A percentile compares a stretch with the other conserved stretches of the same genome.
Conservation (phyloP, 306 rosid genomes). For the Inga oerstediana region DNA sequence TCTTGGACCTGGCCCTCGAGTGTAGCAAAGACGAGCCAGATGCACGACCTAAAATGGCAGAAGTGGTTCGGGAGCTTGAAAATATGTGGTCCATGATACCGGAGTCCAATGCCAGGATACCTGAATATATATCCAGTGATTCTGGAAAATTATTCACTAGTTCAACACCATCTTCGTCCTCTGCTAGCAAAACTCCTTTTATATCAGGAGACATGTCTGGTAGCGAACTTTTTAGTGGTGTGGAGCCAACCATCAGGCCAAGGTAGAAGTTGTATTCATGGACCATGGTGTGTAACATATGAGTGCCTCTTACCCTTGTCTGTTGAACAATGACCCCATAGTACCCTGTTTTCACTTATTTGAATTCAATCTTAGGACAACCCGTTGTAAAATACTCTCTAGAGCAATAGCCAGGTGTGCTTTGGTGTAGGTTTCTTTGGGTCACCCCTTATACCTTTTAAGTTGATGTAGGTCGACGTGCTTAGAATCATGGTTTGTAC, state of each 20-base stretch:
- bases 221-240: constrained; percentile 85
- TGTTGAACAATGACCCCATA: constrained; percentile 21
- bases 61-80: constrained; percentile 85
- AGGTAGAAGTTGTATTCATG: constrained; percentile 52
- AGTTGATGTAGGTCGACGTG: neutral
- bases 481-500: neutral
- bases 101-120: constrained; percentile 45
- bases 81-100: constrained; percentile 71
- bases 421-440: neutral
- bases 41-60: constrained; percentile 78
- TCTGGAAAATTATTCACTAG: constrained; percentile 45
- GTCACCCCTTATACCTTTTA: neutral
- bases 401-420: neutral
- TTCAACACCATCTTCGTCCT: constrained; percentile 57
- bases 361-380: constrained; percentile 24
- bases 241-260: constrained; percentile 76
- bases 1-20: constrained; percentile 67
- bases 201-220: constrained; percentile 72
- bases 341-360: neutral
- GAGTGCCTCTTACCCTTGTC: neutral
- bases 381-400: neutral
- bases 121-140: constrained; percentile 34
- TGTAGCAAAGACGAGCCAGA: constrained; percentile 78
- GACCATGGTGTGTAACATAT: neutral
- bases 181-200: constrained; percentile 53